A percentile compares a stretch with the other conserved stretches of the same genome.
These are phyloP conservation scores for Cornus suecica DNA, from an alignment of 148 eudicot species.

Conservation along the genomic window DNA sequence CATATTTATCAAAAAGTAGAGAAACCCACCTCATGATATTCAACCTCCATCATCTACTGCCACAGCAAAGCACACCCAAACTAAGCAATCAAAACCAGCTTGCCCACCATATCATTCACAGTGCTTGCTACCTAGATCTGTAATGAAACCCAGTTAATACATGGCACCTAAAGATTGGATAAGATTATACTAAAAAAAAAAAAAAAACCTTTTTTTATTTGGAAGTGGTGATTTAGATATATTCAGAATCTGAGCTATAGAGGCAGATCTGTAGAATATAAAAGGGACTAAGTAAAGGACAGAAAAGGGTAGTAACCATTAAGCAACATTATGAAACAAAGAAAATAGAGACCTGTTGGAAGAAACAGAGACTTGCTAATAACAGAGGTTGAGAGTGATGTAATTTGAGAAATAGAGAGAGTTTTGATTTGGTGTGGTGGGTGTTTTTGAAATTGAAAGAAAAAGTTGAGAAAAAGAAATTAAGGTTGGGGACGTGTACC, in stretches of 20 bases:
- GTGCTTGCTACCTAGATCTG: constrained; percentile 1
- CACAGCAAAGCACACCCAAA: background rate
- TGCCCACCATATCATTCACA: background rate
- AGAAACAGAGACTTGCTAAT: background rate
- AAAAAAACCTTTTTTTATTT: too few species aligned
- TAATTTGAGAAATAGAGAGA: background rate
- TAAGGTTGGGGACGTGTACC: too few species aligned
- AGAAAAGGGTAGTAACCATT: too few species aligned
- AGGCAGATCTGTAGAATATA: too few species aligned
- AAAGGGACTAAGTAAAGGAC: too few species aligned
- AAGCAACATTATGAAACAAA: too few species aligned
- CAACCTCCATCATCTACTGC: constrained; percentile 66
- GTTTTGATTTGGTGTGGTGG: background rate
- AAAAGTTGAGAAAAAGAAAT: too few species aligned
- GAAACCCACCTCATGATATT: constrained; percentile 72
- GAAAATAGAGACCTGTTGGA: background rate
- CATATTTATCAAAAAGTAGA: background rate
- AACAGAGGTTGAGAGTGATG: background rate
- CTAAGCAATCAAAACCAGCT: background rate
- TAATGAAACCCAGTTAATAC: background rate
- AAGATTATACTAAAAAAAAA: background rate
- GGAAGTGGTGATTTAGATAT: too few species aligned
- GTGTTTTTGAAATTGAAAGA: too few species aligned
- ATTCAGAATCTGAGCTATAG: too few species aligned
- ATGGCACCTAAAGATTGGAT: background rate